Conservation (phyloP, 345 rosid genomes). For the Camelina hispida region DNA sequence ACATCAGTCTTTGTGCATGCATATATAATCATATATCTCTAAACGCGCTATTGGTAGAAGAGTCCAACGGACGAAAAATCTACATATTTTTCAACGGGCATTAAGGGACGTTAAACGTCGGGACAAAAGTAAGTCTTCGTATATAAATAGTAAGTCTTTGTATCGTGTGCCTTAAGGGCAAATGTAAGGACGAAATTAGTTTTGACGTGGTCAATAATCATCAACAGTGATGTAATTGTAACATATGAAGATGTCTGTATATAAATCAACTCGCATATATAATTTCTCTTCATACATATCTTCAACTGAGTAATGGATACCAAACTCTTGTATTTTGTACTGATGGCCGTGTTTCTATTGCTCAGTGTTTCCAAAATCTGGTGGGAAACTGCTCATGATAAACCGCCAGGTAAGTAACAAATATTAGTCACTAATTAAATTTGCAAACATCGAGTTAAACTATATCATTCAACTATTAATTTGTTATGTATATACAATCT, state of each 20-base stretch:
- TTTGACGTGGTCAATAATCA: slow-evolving; percentile 21
- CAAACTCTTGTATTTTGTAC: slow-evolving; percentile 25
- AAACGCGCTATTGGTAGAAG: slow-evolving; percentile 13
- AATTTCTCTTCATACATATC: slow-evolving; percentile 1
- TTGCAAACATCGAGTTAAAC: slow-evolving; percentile 15
- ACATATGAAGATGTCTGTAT: slow-evolving; percentile 24
- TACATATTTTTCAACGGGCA: background rate
- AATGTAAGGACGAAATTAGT: slow-evolving; percentile 14
- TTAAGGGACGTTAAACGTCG: background rate
- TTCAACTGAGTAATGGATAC: slow-evolving; percentile 18
- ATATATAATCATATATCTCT: background rate
- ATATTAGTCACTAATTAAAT: slow-evolving; percentile 3
- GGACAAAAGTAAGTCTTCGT: slow-evolving; percentile 1
- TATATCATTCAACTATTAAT: background rate
- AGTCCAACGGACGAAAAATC: background rate
- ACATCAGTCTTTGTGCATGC: background rate
- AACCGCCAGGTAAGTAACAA: slow-evolving; percentile 24
- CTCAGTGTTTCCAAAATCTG: slow-evolving; percentile 32
- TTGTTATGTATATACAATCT: background rate
- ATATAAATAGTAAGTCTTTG: slow-evolving; percentile 13
- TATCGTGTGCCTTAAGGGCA: slow-evolving; percentile 20
- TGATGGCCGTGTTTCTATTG: slow-evolving; percentile 29
- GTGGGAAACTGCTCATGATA: slow-evolving; percentile 32
- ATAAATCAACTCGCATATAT: slow-evolving; percentile 27
- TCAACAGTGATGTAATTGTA: background rate